Evolutionary conservation across 176 grass and related monocot genomes (phyloP).

Genomic region (Oryza glaberrima): DNA sequence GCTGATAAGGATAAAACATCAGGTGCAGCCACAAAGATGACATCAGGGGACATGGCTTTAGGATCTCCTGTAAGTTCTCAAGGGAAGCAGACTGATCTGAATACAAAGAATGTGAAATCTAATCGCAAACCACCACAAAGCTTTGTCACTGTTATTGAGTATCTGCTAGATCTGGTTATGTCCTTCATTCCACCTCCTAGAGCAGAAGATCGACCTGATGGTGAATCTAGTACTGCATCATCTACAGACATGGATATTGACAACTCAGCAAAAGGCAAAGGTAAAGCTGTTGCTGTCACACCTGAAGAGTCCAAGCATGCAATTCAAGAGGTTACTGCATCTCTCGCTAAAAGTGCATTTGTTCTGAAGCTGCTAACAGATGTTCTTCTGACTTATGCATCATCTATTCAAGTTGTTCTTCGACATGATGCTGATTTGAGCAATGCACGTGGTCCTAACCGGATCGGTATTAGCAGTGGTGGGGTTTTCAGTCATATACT

Average conservation of each 20-base stretch:
- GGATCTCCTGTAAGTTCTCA: conserved; percentile 48
- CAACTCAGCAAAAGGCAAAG: conserved; percentile 87
- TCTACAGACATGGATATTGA: conserved; percentile 94
- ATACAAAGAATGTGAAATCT: conserved; percentile 63
- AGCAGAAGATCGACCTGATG: conserved; percentile 63
- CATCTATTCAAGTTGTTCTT: conserved; percentile 91
- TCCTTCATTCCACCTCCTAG: conserved; percentile 64
- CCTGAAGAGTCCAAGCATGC: conserved; percentile 70
- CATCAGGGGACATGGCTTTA: conserved; percentile 42
- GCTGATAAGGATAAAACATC: conserved; percentile 64
- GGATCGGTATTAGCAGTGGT: conserved; percentile 42
- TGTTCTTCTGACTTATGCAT: conserved; percentile 89
- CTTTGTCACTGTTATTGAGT: conserved; percentile 86
- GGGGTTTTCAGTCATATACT: conserved; percentile 85
- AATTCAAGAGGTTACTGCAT: conserved; percentile 73
- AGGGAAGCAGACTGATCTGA: conserved; percentile 72
- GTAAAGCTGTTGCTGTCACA: conserved; percentile 68
- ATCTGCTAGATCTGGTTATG: conserved; percentile 76
- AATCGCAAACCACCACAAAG: conserved; percentile 89
- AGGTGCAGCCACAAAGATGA: conserved; percentile 48
- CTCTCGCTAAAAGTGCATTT: conserved; percentile 84
- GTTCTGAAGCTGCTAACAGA: conserved; percentile 90
- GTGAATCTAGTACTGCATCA: conserved; percentile 39
- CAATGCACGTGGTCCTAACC: conserved; percentile 48
- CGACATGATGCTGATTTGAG: conserved; percentile 79